Conservation (phyloP, 257 asterid genomes). For the Primulina eburnea region DNA sequence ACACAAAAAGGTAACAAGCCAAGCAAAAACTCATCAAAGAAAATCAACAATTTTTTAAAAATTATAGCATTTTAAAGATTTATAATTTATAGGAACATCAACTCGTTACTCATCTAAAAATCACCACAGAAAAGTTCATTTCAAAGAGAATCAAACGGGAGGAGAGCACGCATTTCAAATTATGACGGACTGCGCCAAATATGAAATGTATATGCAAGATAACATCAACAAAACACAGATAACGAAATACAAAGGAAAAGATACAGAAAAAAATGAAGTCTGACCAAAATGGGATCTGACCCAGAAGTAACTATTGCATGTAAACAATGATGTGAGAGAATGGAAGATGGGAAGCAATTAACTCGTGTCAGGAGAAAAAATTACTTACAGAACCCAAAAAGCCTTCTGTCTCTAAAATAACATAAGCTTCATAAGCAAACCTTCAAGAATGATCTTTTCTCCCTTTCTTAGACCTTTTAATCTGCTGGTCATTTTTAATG, state of each 20-base stretch:
- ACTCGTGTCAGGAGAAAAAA: background rate
- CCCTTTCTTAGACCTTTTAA: background rate
- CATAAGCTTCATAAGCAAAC: background rate
- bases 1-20: background rate
- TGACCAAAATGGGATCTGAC: background rate
- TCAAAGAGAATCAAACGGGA: background rate
- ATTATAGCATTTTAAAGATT: background rate
- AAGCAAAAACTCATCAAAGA: background rate
- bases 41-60: too few species aligned
- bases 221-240: background rate
- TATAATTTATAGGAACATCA: too few species aligned
- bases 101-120: background rate
- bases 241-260: background rate
- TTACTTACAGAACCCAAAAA: background rate
- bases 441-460: background rate
- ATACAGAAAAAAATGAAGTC: background rate
- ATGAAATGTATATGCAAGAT: background rate
- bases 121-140: background rate
- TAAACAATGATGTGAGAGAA: too few species aligned
- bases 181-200: background rate
- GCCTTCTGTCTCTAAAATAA: background rate
- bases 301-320: background rate
- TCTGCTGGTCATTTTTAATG: background rate
- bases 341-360: background rate
- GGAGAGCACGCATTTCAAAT: too few species aligned